phyloP scores from a whole-genome alignment of 805 yeast species.

The Wickerhamomyces strasburgensis region DNA sequence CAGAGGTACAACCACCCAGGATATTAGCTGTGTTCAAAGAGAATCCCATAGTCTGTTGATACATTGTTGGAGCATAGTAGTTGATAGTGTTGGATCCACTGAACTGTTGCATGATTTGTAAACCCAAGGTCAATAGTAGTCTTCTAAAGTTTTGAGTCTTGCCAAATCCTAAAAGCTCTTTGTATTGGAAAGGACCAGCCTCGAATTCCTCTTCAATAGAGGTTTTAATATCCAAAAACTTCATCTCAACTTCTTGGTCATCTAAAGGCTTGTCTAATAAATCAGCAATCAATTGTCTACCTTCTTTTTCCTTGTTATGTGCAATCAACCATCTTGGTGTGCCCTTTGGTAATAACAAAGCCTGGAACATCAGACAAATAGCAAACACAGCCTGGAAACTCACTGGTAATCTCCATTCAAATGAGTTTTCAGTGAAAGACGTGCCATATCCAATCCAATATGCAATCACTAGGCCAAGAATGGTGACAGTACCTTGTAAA shows the following conservation, averaged over 20 bases:
- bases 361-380: constrained; percentile 24
- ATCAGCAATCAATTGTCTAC: constrained; percentile 31
- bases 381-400: constrained; percentile 58
- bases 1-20: constrained; percentile 32
- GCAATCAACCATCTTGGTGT: constrained; percentile 55
- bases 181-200: constrained; percentile 10
- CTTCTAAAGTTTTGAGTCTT: constrained; percentile 32
- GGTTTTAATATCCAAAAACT: constrained; percentile 13
- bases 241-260: constrained; percentile 16
- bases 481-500: constrained; percentile 57
- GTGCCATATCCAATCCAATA: constrained; percentile 67
- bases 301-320: constrained; percentile 37
- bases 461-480: constrained; percentile 63
- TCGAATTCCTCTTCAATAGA: constrained; percentile 13
- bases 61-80: constrained; percentile 45
- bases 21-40: constrained; percentile 30
- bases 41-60: constrained; percentile 34
- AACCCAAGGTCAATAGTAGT: constrained; percentile 8
- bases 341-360: constrained; percentile 23
- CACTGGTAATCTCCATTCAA: constrained; percentile 66
- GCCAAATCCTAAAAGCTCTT: constrained; percentile 7
- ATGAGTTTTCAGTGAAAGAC: constrained; percentile 38
- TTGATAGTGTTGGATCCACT: constrained; percentile 43
- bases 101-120: constrained; percentile 32
- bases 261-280: constrained; percentile 30